Evolutionary conservation across 257 asterid genomes (phyloP), one percentile per base, ranked within the genome.

Genomic region (Ajuga chamaepitys): DNA sequence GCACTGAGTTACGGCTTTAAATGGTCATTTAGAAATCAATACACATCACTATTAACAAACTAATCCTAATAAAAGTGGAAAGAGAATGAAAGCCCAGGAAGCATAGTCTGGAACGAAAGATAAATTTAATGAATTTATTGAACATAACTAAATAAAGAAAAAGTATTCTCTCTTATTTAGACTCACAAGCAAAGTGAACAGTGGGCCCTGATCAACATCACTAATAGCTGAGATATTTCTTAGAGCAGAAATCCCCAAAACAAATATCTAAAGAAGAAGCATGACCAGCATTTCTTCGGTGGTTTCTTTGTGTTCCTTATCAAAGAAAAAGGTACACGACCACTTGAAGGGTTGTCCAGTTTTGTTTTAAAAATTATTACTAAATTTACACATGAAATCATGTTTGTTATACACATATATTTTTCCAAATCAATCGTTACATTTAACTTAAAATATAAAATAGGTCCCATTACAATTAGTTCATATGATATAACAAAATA

Each of bases 141-240:
- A 70, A 35, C 12, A 45, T 56, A 37, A 46, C 34, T 48, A 17
- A 24, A 5, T 20, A 64, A 38, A 67, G 48, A 0, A 1, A 41
- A 53, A 52, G 66, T 53, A 66, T 53, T 20, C 60, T 61, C 68
- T 28, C 25, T 46, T 71, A 14, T n/a, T n/a, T n/a, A 46, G 37
- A 48, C 58, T 52, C 64, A 38, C 58, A 18, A 14, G 37, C 24
- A 61, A 62, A 62, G 21, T 28, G 50, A 50, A 17, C n/a, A 10
- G 46, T 18, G 28, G 50, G 18, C 34, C 32, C 45, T 45, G 2
- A 70, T 58, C 62, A 52, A 58, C 45, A 30, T 51, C 62, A 24
- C 25, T 50, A 69, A 51, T 24, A 18, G 17, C 45, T 25, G 48
- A 46, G 17, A 60, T 58, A 30, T 41, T 64, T 35, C 72, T 17